Evolutionary conservation across 305 asterid species (phyloP).

Genomic region (Fraxinus sp.): DNA sequence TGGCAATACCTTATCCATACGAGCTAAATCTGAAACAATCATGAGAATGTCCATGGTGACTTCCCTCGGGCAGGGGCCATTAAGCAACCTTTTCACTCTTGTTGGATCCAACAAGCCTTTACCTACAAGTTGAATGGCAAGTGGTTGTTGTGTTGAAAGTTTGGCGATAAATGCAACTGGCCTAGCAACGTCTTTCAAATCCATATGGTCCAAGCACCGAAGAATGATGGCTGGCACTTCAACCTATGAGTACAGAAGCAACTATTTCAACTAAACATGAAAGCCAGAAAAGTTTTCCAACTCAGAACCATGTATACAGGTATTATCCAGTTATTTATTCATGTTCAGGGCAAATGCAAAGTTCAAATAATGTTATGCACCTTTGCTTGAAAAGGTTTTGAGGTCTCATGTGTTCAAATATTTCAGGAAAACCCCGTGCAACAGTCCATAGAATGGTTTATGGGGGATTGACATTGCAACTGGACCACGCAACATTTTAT

Average conservation of each 20-base stretch:
- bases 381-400: slow-evolving; percentile 9
- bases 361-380: slow-evolving; percentile 2
- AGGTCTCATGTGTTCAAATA: slow-evolving; percentile 1
- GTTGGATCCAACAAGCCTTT: slow-evolving; percentile 81
- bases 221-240: slow-evolving; percentile 72
- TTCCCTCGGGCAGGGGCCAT: slow-evolving; percentile 73
- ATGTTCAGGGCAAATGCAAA: not conserved
- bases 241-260: slow-evolving; percentile 44
- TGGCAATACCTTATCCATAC: slow-evolving; percentile 90
- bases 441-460: not conserved
- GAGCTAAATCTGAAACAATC: slow-evolving; percentile 96
- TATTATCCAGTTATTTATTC: not conserved
- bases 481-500: not conserved
- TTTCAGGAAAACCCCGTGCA: slow-evolving; percentile 1
- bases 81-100: slow-evolving; percentile 69
- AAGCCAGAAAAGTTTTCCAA: slow-evolving; percentile 12
- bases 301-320: slow-evolving; percentile 8
- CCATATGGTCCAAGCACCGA: slow-evolving; percentile 79
- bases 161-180: slow-evolving; percentile 94
- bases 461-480: not conserved
- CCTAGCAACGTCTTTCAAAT: slow-evolving; percentile 66
- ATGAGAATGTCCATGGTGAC: slow-evolving; percentile 84
- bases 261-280: slow-evolving; percentile 17
- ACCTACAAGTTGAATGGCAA: slow-evolving; percentile 81
- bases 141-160: slow-evolving; percentile 73